Evolutionary conservation across 768 basidiomycete species (phyloP), one percentile per base, ranked within the genome.

Genomic region (Daedaleopsis sinensis): DNA sequence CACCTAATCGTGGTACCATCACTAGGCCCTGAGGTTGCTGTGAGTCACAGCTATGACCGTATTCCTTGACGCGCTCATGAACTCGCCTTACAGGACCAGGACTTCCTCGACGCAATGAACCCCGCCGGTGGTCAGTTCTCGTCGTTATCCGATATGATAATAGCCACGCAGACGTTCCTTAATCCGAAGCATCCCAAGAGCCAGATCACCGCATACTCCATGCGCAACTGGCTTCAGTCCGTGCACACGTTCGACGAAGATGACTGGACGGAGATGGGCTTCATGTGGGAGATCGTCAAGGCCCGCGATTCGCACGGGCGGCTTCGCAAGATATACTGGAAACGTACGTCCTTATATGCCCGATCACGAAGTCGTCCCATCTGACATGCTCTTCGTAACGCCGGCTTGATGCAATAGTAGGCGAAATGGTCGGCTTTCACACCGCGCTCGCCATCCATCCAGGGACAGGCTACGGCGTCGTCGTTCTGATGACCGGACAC

Each of bases 81-180:
- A 27, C 24, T 23, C 13, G 10, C 12, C 21, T n/a, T 15, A 23
- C 44, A 81, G 76, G 80, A 83, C 55, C 65, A 68, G 13, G 72
- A 75, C 53, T 75, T 82, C 58, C 59, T 68, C 18, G 78, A 79
- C 52, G 67, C 74, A 0, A 68, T 68, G 61, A 81, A 83, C 58
- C 74, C 83, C 3, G 67, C 79, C 2, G 83, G 78, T 2, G 84
- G 82, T 2, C 84, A 86, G 62, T 82, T 80, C 65, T 76, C 78
- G 61, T 84, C 83, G 0, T 71, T 85, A 12, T 65, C 76, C 1
- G 85, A 85, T 64, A 70, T 82, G 9, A 68, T 70, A 16, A 78
- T 67, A 7, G 53, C 82, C 49, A 80, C 81, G 74, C 77, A 78
- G 55, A 75, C 77, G 4, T 65, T 85, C 48, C 72, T 85, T 27